Base-by-base conservation (phyloP, 2,329 filamentous ascomycete species). In the Nakataea oryzae region DNA sequence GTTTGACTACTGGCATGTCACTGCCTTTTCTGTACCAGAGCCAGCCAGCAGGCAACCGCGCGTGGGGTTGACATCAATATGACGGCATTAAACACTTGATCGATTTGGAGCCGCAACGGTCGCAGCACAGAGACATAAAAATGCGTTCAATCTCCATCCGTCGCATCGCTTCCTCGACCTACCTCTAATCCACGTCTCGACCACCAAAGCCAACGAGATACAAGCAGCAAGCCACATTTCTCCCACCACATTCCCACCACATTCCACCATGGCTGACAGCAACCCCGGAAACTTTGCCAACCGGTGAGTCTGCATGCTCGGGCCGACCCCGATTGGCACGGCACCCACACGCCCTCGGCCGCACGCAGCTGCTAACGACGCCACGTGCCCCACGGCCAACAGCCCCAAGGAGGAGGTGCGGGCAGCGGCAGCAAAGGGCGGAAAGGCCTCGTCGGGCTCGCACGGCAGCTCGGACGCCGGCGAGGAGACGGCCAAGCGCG, bases 381-480 rank as follows among this genome's bases (percentile, higher is more conserved):
- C 28, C 6, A 17, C 21, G 54, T 30, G 54, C n/a, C 32, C 21
- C 24, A 11, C n/a, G 75, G 71, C 32, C 21, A 21, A 11, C n/a
- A 75, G 71, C 9, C 70, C 77, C 64, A 74, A 75, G 61, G 77
- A 79, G 13, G 78, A 81, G 66, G 76, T 79, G 21, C 67, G 71
- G 3, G 70, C 74, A 3, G 78, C 79, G 61, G 75, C 75, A 0
- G 70, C 71, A 60, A 77, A 77, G 68, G 75, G 76, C 26, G 76
- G 76, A 17, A 68, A 75, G 62, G 62, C 74, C 6, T 74, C 63
- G 41, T 50, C 41, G 14, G 17, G 41, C 41, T 17, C 41, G 41
- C 14, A 47, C 17, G 24, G 14, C 41, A n/a, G 12, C 41, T 7
- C 17, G 17, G 41, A 47, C 41, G 14, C 21, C 41, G n/a, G 17